Evolutionary conservation across 2,329 filamentous ascomycete species (phyloP).

Genomic region (Hypoxylon sp.): DNA sequence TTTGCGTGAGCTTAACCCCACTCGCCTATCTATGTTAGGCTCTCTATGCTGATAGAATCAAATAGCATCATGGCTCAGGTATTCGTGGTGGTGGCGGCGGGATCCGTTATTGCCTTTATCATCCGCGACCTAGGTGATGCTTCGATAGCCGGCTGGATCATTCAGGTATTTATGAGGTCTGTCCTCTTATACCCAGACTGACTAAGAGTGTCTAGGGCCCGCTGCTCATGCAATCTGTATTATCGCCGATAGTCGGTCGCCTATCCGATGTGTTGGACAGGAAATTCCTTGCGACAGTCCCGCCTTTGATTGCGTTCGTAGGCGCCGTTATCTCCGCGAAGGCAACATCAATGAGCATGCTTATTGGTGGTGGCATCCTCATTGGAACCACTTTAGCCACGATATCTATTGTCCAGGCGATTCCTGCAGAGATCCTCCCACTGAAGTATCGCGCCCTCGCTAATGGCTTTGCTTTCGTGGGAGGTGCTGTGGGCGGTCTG

Average conservation of each 20-base stretch:
- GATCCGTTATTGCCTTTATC: slow-evolving; percentile 70
- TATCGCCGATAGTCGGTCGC: slow-evolving; percentile 69
- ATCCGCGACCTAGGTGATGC: slow-evolving; percentile 67
- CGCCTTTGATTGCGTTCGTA: slow-evolving; percentile 67
- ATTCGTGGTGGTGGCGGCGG: slow-evolving; percentile 69
- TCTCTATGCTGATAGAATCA: neutral
- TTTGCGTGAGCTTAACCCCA: slow-evolving; percentile 59
- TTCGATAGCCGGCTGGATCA: slow-evolving; percentile 68
- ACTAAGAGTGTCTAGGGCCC: slow-evolving; percentile 60
- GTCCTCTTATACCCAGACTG: neutral
- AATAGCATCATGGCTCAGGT: slow-evolving; percentile 66
- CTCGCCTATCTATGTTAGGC: neutral
- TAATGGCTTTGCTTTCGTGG: slow-evolving; percentile 67
- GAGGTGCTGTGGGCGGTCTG: slow-evolving; percentile 66
- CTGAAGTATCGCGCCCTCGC: slow-evolving; percentile 70
- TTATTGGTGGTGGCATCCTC: slow-evolving; percentile 71
- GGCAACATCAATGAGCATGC: slow-evolving; percentile 68
- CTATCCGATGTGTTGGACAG: slow-evolving; percentile 70
- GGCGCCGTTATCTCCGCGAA: slow-evolving; percentile 69
- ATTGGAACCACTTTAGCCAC: slow-evolving; percentile 69
- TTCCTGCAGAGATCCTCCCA: slow-evolving; percentile 70
- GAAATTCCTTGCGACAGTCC: slow-evolving; percentile 66
- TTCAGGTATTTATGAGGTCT: slow-evolving; percentile 58
- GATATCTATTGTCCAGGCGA: slow-evolving; percentile 69
- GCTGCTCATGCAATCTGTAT: slow-evolving; percentile 69